Base-by-base conservation (phyloP, 345 rosid species). In the Populus pruinosa region DNA sequence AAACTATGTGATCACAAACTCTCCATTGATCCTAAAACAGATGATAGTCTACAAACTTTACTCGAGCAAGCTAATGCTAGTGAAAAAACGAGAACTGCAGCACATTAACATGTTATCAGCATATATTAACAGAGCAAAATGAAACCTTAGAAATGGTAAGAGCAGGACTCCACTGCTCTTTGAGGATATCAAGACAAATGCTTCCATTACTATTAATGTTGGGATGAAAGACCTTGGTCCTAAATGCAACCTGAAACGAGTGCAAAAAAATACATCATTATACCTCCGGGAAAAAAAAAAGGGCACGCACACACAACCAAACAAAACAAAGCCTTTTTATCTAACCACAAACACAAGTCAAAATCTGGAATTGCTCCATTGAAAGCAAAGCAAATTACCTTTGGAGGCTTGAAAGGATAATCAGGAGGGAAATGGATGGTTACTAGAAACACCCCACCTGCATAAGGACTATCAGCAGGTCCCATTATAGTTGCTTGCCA, bases 161-260 rank as follows among this genome's bases (percentile, higher is more conserved):
- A 33, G 89, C 89, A 36, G 89, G 89, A 59, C 87, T 86, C 89
- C 89, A 86, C 35, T 86, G 87, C 72, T 86, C 89, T 66, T 86
- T 86, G 2, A 86, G 87, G 50, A 86, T 86, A 56, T 86, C 89
- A 27, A 86, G 80, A 72, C 87, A 86, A 38, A 86, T 86, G 76
- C 82, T 86, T 71, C 89, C 89, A n/a, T 83, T 83, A 70, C 85
- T 86, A 71, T 86, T 86, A 64, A 86, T 83, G 76, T 86, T 86
- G 17, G 87, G 85, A 33, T 81, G 86, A 80, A 81, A 83, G 69
- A 83, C 86, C 78, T 78, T 85, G 59, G 86, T 83, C 80, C 85
- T 80, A 66, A 82, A 86, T 21, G 85, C 89, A 76, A 83, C 88
- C 88, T 86, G 38, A 20, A 39, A 27, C 6, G 25, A 8, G 33